A percentile compares a stretch with the other conserved stretches of the same genome.
Conservation (phyloP, 371 early-diverging fungal species). For the Circinella minor region DNA sequence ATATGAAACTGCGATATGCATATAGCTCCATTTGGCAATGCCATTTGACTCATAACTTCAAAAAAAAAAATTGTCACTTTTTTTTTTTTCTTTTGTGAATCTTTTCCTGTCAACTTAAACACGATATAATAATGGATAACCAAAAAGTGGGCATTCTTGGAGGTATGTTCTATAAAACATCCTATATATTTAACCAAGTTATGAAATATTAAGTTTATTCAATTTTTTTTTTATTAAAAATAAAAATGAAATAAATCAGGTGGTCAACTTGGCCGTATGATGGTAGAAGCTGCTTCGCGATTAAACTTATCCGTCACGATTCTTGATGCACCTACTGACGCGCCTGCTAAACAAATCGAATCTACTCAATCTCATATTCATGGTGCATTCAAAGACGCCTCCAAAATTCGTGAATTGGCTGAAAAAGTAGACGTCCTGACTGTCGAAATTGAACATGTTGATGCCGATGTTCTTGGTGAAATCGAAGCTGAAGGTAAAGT, state of each 20-base stretch:
- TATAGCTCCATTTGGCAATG: no score
- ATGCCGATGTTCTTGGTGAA: conserved; percentile 74
- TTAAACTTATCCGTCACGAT: conserved; percentile 83
- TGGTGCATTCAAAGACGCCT: conserved; percentile 82
- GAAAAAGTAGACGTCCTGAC: conserved; percentile 82
- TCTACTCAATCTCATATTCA: conserved; percentile 69
- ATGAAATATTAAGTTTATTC: background rate
- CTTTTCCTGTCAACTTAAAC: background rate
- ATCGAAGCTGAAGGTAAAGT: conserved; percentile 58
- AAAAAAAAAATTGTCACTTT: no score
- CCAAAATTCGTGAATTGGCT: conserved; percentile 78
- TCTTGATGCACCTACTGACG: conserved; percentile 74
- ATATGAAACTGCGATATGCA: no score
- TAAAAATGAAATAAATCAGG: conserved; percentile 36
- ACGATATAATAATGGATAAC: conserved; percentile 47
- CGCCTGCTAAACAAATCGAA: conserved; percentile 91
- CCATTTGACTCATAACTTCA: no score
- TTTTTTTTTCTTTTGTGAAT: background rate
- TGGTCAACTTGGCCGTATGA: conserved; percentile 97
- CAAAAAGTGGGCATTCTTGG: conserved; percentile 74
- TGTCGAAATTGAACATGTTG: conserved; percentile 96
- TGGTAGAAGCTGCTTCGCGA: conserved; percentile 92
- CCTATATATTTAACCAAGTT: no score
- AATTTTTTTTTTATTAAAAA: background rate
- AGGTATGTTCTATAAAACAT: conserved; percentile 32